Base-by-base conservation (phyloP, 2,329 filamentous ascomycete species). In the Fusarium duplospermum region DNA sequence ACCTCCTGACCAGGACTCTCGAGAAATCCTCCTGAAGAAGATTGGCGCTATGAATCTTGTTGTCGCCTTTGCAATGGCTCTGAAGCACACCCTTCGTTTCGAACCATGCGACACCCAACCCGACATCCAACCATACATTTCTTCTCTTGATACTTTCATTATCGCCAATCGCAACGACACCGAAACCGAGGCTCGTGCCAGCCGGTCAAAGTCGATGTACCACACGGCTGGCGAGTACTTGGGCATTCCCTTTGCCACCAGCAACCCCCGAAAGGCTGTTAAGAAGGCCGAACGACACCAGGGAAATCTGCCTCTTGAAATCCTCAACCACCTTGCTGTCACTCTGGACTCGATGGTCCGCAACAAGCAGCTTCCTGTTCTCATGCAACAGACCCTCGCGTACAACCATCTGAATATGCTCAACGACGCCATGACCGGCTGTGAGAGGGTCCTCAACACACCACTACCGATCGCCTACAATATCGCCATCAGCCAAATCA, bases 401-500 rank as follows among this genome's bases (percentile, higher is more conserved):
- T 87, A 91, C 82, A 91, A 88, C 79, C 86, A 88, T 73, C 80
- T 96, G 10, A 86, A 86, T 57, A 82, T 88, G 2, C 84, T 96
- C 47, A 93, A 93, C 78, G 94, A 96, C 71, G 89, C 92, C 59
- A 86, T 94, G 72, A 90, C 90, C 10, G 91, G 92, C 60, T 91
- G 91, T 50, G 93, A 96, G 79, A 92, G 94, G 69, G 91, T 97
- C 14, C 89, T 96, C 27, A 93, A 92, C 80, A 96, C 94, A 0
- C 94, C 94, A 1, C 87, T 97, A 0, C 94, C 94, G 1, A 88
- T 94, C 63, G 94, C 94, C 56, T 96, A 96, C 85, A 91, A 89
- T 72, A 96, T 97, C 76, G 90, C 93, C 76, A 95, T 96, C 80
- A 91, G 92, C 27, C 94, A 96, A 80, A 96, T 96, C 78, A 94